These are phyloP conservation scores for Lactifluus volemus DNA, from an alignment of 768 basidiomycete species.

Conservation along the genomic window DNA sequence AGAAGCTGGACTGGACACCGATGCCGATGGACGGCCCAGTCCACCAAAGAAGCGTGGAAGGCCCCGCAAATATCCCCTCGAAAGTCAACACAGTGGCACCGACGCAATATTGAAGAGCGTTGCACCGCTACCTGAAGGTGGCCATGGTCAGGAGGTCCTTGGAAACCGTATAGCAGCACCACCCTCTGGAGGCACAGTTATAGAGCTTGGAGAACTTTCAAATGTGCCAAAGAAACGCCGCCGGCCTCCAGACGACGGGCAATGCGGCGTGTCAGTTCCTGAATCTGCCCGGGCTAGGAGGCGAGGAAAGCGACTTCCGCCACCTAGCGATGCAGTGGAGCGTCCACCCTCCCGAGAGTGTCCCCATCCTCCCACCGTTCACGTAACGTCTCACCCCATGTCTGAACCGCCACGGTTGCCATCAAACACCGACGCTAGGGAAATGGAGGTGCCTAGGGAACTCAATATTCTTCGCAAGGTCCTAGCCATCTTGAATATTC, in stretches of 20 bases:
- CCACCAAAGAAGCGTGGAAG: constrained; percentile 33
- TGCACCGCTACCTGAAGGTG: neutral
- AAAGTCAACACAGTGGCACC: constrained; percentile 15
- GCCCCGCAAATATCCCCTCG: constrained; percentile 23
- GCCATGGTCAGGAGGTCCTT: neutral
- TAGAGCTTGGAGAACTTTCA: neutral
- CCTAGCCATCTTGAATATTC: neutral
- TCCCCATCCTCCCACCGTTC: neutral
- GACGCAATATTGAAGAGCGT: constrained; percentile 2
- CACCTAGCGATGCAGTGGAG: neutral
- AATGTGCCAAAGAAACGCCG: constrained; percentile 29
- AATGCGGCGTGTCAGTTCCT: neutral
- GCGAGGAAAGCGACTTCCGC: constrained; percentile 12
- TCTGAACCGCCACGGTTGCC: neutral
- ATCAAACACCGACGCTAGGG: neutral
- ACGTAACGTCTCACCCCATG: neutral
- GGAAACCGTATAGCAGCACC: neutral
- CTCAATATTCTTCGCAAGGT: neutral
- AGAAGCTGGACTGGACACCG: constrained; percentile 19
- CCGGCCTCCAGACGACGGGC: constrained; percentile 25
- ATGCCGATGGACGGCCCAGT: neutral
- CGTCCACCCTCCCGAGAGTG: neutral
- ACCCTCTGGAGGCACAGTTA: neutral
- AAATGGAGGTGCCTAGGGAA: neutral
- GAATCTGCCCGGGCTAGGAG: constrained; percentile 5